phyloP scores from a whole-genome alignment of 2,329 filamentous ascomycete genomes.

The Mycosphaerelloides madeirae region DNA sequence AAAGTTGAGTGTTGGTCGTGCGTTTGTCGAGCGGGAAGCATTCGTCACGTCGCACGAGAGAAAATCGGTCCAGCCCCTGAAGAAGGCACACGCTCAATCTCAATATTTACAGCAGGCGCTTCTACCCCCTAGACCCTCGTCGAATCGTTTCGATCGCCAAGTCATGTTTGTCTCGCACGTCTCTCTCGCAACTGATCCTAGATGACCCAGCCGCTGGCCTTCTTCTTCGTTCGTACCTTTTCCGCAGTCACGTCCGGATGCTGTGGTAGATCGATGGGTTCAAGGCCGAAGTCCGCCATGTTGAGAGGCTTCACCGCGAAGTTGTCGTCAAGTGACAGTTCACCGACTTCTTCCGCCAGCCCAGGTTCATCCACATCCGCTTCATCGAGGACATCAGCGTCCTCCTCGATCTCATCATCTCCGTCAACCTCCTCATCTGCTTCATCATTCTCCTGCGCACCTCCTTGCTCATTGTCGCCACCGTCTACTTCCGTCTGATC shows the following conservation, averaged over 20 bases:
- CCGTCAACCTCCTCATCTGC: slow-evolving; percentile 38
- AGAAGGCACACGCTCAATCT: too few relatives aligned
- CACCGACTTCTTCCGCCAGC: slow-evolving; percentile 22
- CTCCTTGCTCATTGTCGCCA: slow-evolving; percentile 35
- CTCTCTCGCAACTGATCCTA: too few relatives aligned
- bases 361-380: slow-evolving; percentile 17
- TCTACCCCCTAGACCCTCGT: too few relatives aligned
- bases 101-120: too few relatives aligned
- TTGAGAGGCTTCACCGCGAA: slow-evolving; percentile 12
- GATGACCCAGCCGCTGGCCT: slow-evolving; percentile 35
- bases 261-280: slow-evolving; percentile 28
- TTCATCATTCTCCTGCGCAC: slow-evolving; percentile 36
- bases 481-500: slow-evolving; percentile 38
- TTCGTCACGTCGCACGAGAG: too few relatives aligned
- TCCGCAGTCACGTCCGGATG: slow-evolving; percentile 26
- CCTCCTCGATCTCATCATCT: slow-evolving; percentile 15
- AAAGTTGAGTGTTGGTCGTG: too few relatives aligned
- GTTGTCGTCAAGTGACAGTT: slow-evolving; percentile 19
- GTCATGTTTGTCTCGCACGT: too few relatives aligned
- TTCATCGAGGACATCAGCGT: slow-evolving; percentile 10
- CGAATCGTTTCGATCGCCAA: too few relatives aligned
- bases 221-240: slow-evolving; percentile 34
- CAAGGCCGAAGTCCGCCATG: slow-evolving; percentile 19
- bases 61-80: too few relatives aligned
- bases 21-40: too few relatives aligned